Conservation (phyloP, 2,329 filamentous ascomycete species). For the Fusarium penzigii region DNA sequence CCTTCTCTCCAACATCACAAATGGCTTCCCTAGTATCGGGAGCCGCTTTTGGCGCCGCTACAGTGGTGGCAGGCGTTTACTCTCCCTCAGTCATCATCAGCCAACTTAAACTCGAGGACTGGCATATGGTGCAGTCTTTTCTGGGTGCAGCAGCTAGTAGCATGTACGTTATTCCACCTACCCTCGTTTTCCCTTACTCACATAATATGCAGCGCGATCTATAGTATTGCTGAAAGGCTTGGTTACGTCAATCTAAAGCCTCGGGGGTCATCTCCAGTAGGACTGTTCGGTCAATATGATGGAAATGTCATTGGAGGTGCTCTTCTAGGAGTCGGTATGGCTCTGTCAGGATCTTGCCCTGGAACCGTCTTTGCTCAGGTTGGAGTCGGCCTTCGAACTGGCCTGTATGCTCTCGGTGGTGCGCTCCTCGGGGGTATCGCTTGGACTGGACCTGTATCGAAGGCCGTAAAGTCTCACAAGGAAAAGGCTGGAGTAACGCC, state of each 20-base stretch:
- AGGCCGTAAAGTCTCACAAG: constrained; percentile 32
- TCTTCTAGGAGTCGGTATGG: constrained; percentile 66
- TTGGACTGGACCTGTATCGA: constrained; percentile 48
- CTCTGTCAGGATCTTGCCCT: constrained; percentile 64
- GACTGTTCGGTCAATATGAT: constrained; percentile 57
- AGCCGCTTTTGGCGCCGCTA: constrained; percentile 61
- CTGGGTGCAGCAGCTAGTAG: constrained; percentile 62
- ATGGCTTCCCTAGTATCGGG: constrained; percentile 48
- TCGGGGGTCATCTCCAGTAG: constrained; percentile 52
- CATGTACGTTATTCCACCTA: constrained; percentile 50
- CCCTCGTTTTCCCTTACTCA: background rate
- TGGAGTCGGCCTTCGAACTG: constrained; percentile 53
- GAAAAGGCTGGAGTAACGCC: constrained; percentile 28
- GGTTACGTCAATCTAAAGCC: constrained; percentile 46
- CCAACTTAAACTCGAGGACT: constrained; percentile 62
- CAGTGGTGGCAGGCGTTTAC: constrained; percentile 61
- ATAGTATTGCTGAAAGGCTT: constrained; percentile 46
- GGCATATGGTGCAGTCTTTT: constrained; percentile 67
- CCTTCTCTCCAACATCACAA: background rate
- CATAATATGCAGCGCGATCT: constrained; percentile 38
- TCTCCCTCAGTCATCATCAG: constrained; percentile 59
- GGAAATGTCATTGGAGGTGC: constrained; percentile 66
- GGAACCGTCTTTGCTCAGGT: constrained; percentile 65
- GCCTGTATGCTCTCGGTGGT: constrained; percentile 54
- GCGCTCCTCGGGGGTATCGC: constrained; percentile 56